These are phyloP conservation scores for Cyberlindnera xylosilytica DNA, from an alignment of 805 yeast genomes.

Conservation along the genomic window DNA sequence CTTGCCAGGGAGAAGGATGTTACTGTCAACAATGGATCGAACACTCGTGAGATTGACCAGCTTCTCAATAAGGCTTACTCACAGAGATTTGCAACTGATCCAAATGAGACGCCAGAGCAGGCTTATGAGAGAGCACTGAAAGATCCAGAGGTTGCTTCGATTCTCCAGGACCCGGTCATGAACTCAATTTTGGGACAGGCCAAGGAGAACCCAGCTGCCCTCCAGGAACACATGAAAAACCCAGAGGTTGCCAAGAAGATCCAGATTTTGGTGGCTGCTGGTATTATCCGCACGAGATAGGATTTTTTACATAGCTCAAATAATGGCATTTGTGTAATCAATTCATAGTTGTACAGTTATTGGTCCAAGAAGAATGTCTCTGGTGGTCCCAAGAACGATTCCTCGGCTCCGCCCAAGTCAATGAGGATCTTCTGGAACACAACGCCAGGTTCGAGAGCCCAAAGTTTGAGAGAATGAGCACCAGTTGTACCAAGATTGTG, in stretches of 20 bases:
- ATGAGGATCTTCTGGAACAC: slow-evolving; percentile 17
- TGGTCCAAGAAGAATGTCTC: slow-evolving; percentile 10
- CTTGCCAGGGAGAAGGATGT: slow-evolving; percentile 74
- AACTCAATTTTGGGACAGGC: slow-evolving; percentile 93
- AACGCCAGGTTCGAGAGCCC: slow-evolving; percentile 15
- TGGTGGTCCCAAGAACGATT: slow-evolving; percentile 14
- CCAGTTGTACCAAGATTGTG: slow-evolving; percentile 11
- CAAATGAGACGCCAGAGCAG: slow-evolving; percentile 86
- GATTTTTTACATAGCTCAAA: too few species aligned
- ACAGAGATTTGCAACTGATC: slow-evolving; percentile 76
- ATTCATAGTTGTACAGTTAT: too few species aligned
- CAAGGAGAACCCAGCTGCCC: slow-evolving; percentile 90
- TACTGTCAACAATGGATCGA: slow-evolving; percentile 57
- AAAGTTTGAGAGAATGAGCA: slow-evolving; percentile 9
- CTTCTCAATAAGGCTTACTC: slow-evolving; percentile 72
- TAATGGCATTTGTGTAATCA: too few species aligned
- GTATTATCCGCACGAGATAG: slow-evolving; percentile 68
- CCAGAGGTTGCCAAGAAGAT: slow-evolving; percentile 89
- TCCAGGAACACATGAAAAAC: slow-evolving; percentile 96
- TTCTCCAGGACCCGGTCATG: slow-evolving; percentile 94
- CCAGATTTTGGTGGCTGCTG: slow-evolving; percentile 89
- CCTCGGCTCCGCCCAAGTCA: slow-evolving; percentile 12
- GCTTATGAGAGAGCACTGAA: slow-evolving; percentile 85
- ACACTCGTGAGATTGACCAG: slow-evolving; percentile 74
- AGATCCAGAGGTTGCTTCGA: slow-evolving; percentile 92